Conservation (phyloP, 2,329 filamentous ascomycete species). For the Aspergillus sp. region DNA sequence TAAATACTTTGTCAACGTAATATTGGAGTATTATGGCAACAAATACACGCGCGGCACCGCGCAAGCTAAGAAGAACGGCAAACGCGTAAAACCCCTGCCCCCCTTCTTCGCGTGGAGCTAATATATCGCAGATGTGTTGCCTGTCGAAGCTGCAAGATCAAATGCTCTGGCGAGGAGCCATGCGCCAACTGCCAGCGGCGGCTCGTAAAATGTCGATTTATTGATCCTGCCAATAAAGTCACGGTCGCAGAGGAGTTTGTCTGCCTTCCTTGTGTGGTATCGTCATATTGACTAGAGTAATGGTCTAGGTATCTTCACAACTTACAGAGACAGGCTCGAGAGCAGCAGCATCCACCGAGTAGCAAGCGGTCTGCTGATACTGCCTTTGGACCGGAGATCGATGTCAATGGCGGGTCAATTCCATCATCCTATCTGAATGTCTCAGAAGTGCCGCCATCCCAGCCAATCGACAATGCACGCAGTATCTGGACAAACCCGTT, state of each 20-base stretch:
- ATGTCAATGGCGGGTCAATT: background rate
- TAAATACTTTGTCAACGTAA: background rate
- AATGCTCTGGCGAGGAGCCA: slow-evolving; percentile 37
- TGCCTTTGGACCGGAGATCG: slow-evolving; percentile 4
- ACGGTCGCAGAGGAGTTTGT: slow-evolving; percentile 29
- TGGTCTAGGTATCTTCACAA: slow-evolving; percentile 7
- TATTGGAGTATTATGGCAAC: background rate
- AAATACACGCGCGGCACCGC: background rate
- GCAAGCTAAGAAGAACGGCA: background rate
- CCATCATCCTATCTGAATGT: background rate
- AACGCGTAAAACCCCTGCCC: background rate
- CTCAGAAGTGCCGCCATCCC: background rate
- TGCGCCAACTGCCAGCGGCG: slow-evolving; percentile 24
- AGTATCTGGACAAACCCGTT: slow-evolving; percentile 19
- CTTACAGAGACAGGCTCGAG: slow-evolving; percentile 20
- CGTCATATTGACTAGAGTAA: background rate
- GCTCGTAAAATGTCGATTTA: slow-evolving; percentile 26
- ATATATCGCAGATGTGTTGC: slow-evolving; percentile 12
- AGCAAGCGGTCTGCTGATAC: slow-evolving; percentile 25
- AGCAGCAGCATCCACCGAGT: slow-evolving; percentile 6
- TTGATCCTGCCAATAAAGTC: slow-evolving; percentile 22
- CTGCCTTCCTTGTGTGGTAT: no score
- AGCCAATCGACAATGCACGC: slow-evolving; percentile 2
- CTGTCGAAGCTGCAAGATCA: slow-evolving; percentile 41
- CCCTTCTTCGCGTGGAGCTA: background rate